Percentiles rank a stretch among this genome's conserved stretches.
phyloP scores from a whole-genome alignment of 306 rosid species.

The Parietaria judaica region DNA sequence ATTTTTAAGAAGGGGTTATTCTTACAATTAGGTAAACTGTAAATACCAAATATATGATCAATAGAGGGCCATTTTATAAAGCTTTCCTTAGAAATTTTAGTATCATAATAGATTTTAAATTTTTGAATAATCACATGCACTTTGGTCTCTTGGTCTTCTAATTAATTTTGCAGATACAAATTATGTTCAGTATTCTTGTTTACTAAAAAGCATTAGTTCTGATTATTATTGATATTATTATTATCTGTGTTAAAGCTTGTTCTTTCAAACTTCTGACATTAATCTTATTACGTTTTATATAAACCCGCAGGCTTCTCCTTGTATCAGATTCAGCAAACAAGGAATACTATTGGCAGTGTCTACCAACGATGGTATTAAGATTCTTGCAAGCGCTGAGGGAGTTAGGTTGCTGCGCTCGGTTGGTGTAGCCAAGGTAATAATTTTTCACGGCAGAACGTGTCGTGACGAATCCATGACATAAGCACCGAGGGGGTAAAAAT shows the following conservation, averaged over 20 bases:
- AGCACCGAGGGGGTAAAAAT: background rate
- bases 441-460: too few species aligned
- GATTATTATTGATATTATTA: background rate
- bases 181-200: background rate
- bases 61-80: too few species aligned
- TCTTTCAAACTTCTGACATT: slow-evolving; percentile 17
- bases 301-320: slow-evolving; percentile 76
- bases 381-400: slow-evolving; percentile 86
- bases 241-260: slow-evolving; percentile 7
- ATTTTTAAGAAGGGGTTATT: too few species aligned
- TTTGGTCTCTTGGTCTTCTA: background rate
- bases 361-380: slow-evolving; percentile 71
- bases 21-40: too few species aligned
- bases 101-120: too few species aligned
- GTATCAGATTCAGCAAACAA: slow-evolving; percentile 91
- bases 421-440: slow-evolving; percentile 73
- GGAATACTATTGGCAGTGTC: slow-evolving; percentile 87
- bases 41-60: too few species aligned
- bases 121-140: too few species aligned
- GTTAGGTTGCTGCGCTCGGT: slow-evolving; percentile 74
- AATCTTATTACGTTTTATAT: slow-evolving; percentile 16
- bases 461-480: background rate
- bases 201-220: background rate
- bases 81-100: too few species aligned
- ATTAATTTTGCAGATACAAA: background rate